Evolutionary conservation across 495 filamentous ascomycete genomes (phyloP).

Genomic region (Gamarada debralockiae): DNA sequence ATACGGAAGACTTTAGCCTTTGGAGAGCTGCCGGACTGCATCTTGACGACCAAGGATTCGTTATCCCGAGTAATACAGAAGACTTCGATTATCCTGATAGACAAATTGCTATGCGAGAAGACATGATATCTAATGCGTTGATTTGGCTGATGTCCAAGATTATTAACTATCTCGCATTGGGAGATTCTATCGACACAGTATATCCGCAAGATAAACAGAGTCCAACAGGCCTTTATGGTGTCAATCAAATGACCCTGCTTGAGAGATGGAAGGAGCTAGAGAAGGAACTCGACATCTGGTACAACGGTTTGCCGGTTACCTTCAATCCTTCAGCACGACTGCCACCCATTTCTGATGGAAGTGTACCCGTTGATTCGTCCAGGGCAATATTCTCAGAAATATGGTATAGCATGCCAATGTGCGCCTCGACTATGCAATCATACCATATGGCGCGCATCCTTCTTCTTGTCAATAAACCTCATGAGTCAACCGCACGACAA

Average conservation of each 20-base stretch:
- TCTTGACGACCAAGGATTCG: conserved; percentile 51
- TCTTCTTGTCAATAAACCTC: conserved; percentile 58
- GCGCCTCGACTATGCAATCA: conserved; percentile 59
- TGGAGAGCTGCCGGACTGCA: conserved; percentile 60
- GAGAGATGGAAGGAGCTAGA: conserved; percentile 54
- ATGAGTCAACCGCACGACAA: conserved; percentile 47
- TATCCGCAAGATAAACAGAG: conserved; percentile 33
- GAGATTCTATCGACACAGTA: conserved; percentile 35
- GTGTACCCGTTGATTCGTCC: conserved; percentile 15
- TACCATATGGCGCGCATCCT: conserved; percentile 64
- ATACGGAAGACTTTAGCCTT: conserved; percentile 54
- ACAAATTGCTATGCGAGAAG: conserved; percentile 52
- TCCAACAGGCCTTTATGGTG: conserved; percentile 38
- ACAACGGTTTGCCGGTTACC: conserved; percentile 51
- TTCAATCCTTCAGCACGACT: conserved; percentile 50
- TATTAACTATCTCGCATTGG: conserved; percentile 55
- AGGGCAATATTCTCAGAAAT: conserved; percentile 49
- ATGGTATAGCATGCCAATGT: conserved; percentile 62
- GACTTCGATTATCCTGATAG: conserved; percentile 42
- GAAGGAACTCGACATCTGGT: conserved; percentile 56
- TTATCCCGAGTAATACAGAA: conserved; percentile 47
- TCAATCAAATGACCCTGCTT: conserved; percentile 49
- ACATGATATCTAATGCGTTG: conserved; percentile 57
- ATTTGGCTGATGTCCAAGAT: conserved; percentile 62
- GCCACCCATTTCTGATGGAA: conserved; percentile 27